Evolutionary conservation across 441 rosid genomes (phyloP), one percentile per base, ranked within the genome.

Genomic region (Populus tomentosa): DNA sequence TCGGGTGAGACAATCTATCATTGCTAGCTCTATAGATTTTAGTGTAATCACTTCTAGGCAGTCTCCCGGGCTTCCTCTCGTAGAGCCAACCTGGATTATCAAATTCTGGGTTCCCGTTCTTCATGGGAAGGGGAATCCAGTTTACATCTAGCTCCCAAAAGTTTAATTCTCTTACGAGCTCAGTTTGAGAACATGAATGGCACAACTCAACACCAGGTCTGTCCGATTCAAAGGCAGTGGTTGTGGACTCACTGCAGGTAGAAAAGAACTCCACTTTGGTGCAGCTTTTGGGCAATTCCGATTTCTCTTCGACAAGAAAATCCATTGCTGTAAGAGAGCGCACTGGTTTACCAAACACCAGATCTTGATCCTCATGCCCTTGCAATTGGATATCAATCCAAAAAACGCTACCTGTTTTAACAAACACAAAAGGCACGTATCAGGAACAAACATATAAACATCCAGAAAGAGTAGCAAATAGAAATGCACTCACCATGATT

Each of bases 21-120:
- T 0, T 42, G 59, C 24, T 24, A 26, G 71, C 70, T 69, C 24
- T 33, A 68, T 63, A 42, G 10, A 24, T 42, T 35, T 70, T 67
- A 32, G 64, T 33, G 36, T 11, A 23, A 35, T 70, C 32, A 21
- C 53, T 61, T 21, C 64, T 63, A 2, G 65, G 67, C 20, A 10
- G 40, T 21, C 75, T 72, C 67, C 10, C 8, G 50, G n/a, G 71
- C 46, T 53, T 76, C 13, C 7, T 78, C 67, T 69, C 61, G 35
- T 76, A 64, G 74, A 82, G 78, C 85, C 80, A 76, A 0, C 50
- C 73, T 76, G 73, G 78, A 67, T 62, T 74, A 0, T 56, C 81
- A 74, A 67, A 69, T 26, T 80, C 79, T 9, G 11, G 38, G 5
- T 7, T 63, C 70, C 56, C 35, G 7, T 10, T 40, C 40, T 64